phyloP scores from a whole-genome alignment of 164 flowering plant species.

The Warburgia ugandensis region DNA sequence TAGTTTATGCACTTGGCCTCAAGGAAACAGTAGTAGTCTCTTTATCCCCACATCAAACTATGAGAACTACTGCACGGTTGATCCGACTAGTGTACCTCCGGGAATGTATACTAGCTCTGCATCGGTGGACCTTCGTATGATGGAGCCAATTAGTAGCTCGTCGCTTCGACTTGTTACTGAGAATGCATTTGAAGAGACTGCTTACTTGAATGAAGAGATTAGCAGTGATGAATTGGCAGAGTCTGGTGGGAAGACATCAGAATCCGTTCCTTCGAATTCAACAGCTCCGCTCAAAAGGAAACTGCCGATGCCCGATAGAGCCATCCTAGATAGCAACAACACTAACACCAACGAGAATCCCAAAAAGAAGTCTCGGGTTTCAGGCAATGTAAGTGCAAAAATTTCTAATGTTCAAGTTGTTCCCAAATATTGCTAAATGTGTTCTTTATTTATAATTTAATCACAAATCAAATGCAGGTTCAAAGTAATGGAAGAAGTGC shows the following conservation, averaged over 20 bases:
- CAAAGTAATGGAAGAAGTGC: constrained; percentile 40
- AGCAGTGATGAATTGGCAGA: constrained; percentile 19
- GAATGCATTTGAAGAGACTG: constrained; percentile 20
- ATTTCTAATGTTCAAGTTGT: not conserved
- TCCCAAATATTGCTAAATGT: too few species aligned
- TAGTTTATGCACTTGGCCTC: constrained; percentile 7
- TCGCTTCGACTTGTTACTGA: constrained; percentile 8
- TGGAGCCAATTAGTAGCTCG: constrained; percentile 13
- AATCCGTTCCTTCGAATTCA: constrained; percentile 10
- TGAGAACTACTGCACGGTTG: constrained; percentile 20
- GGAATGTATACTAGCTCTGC: too few species aligned
- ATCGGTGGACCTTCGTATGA: too few species aligned
- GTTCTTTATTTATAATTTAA: too few species aligned
- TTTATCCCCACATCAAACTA: too few species aligned
- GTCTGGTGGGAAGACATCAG: constrained; percentile 9
- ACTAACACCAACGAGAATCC: constrained; percentile 19
- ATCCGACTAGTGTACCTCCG: constrained; percentile 16
- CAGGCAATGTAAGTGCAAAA: constrained; percentile 35
- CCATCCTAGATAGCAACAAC: constrained; percentile 5
- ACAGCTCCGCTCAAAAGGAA: constrained; percentile 17
- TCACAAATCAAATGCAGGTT: constrained; percentile 25
- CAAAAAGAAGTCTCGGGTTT: constrained; percentile 40
- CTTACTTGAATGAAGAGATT: constrained; percentile 27
- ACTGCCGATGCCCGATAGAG: not conserved
- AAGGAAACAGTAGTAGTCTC: too few species aligned